phyloP scores from a whole-genome alignment of 2,329 filamentous ascomycete species.

The Fusarium succisae region DNA sequence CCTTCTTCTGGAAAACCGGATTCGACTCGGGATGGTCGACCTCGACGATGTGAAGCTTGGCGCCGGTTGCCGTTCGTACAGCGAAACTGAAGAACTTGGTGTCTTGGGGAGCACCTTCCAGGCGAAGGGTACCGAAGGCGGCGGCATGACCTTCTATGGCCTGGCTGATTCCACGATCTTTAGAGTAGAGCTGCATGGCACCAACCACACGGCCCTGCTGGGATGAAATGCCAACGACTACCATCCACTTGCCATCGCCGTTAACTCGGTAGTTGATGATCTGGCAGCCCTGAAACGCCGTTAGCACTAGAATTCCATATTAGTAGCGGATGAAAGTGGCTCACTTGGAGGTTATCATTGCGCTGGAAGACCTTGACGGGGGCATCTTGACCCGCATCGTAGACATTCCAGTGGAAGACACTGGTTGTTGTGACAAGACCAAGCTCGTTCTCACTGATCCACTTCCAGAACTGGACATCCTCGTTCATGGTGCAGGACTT shows the following conservation, averaged over 20 bases:
- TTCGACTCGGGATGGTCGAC: conserved; percentile 93
- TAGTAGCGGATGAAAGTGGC: conserved; percentile 46
- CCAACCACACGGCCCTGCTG: conserved; percentile 93
- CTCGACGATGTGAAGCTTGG: conserved; percentile 97
- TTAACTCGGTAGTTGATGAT: conserved; percentile 99
- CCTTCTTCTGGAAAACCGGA: conserved; percentile 91
- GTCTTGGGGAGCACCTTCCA: conserved; percentile 89
- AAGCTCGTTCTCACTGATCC: conserved; percentile 89
- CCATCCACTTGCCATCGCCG: conserved; percentile 97
- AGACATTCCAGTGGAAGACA: conserved; percentile 98
- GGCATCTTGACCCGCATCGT: conserved; percentile 79
- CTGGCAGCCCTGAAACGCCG: conserved; percentile 77
- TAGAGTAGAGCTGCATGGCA: conserved; percentile 96
- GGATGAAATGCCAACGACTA: conserved; percentile 94
- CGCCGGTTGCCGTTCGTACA: conserved; percentile 86
- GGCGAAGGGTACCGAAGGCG: conserved; percentile 86
- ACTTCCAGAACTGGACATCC: conserved; percentile 99
- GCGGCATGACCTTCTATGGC: conserved; percentile 97
- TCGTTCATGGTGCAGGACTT: conserved; percentile 97
- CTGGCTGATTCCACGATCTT: conserved; percentile 95
- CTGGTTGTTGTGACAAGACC: conserved; percentile 90
- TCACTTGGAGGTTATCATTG: conserved; percentile 85
- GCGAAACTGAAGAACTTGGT: conserved; percentile 98
- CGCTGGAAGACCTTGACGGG: conserved; percentile 95
- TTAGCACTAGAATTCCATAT: conserved; percentile 23